Evolutionary conservation across 306 rosid species (phyloP).

Genomic region (Alnus glutinosa): DNA sequence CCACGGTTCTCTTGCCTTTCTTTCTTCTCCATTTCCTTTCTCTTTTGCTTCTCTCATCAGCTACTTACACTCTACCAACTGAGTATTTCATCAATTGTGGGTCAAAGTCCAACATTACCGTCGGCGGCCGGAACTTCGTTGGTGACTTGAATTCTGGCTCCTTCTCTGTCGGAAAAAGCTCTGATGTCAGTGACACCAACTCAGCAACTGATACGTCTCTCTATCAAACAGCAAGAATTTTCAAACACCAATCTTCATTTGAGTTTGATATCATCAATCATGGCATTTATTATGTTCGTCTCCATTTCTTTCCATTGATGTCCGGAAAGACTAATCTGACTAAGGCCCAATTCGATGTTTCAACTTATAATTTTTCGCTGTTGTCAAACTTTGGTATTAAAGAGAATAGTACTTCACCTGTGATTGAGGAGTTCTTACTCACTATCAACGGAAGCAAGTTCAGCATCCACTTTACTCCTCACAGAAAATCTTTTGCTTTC

Average conservation of each 20-base stretch:
- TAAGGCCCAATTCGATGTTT: too few relatives aligned
- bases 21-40: slow-evolving; percentile 17
- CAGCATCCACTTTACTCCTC: slow-evolving; percentile 34
- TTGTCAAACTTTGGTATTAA: slow-evolving; percentile 5
- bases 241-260: neutral
- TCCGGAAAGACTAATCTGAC: slow-evolving; percentile 14
- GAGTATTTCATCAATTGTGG: slow-evolving; percentile 53
- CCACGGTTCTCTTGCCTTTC: neutral
- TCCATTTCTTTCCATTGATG: slow-evolving; percentile 51
- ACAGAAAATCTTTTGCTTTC: slow-evolving; percentile 30
- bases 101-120: neutral
- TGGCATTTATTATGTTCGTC: slow-evolving; percentile 44
- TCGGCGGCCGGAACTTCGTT: neutral
- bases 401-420: neutral
- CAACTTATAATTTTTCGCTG: slow-evolving; percentile 22
- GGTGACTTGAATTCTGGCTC: slow-evolving; percentile 13
- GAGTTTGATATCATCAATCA: neutral
- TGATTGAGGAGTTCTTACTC: slow-evolving; percentile 34
- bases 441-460: neutral
- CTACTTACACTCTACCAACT: neutral
- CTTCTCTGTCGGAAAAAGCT: neutral
- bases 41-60: slow-evolving; percentile 35
- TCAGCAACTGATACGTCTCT: slow-evolving; percentile 1
- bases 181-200: neutral
- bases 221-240: slow-evolving; percentile 39